Base-by-base conservation (phyloP, 495 filamentous ascomycete genomes). In the Sordaria brevicollis region DNA sequence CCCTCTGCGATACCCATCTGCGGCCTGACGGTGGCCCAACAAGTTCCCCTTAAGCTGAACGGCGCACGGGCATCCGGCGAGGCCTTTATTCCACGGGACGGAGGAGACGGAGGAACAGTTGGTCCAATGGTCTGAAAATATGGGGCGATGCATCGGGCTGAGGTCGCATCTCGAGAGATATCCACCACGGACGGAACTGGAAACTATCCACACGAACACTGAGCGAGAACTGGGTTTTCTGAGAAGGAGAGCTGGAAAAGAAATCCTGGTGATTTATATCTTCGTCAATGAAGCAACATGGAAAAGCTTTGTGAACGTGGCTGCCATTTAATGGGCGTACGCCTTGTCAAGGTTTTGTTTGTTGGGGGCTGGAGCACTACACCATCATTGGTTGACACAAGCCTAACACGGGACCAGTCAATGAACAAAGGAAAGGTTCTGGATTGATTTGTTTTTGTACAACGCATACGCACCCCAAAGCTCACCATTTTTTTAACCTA, bases 1-100 rank as follows among this genome's bases (percentile, higher is more conserved):
- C 35, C 25, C 34, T 41, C 67, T 31, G 67, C 69, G 75, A 75
- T 74, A 73, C 74, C 71, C 72, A 72, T 73, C 75, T 78, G 76
- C 75, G 62, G 41, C 62, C 39, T 71, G 68, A 41, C 15, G 70
- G 69, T 43, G 36, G 65, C 68, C 70, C 69, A 74, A 73, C 70
- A 67, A 62, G 54, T 41, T 35, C 68, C 29, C 41, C 21, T 33
- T 29, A 35, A 39, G 25, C 66, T 49, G 34, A 69, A 54, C 62
- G 67, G 71, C 67, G 67, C 72, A 66, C 71, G 39, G 49, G 10
- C 35, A 66, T 66, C 62, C 62, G 11, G 5, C 13, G 25, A 17
- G 13, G 6, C 49, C 49, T 31, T 31, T 31, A 17, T 31, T 17
- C 49, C 49, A 33, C 5, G 25, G 21, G 25, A 8, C 21, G 43